Evolutionary conservation across 495 filamentous ascomycete species (phyloP).

Genomic region (Penicillium fimorum): DNA sequence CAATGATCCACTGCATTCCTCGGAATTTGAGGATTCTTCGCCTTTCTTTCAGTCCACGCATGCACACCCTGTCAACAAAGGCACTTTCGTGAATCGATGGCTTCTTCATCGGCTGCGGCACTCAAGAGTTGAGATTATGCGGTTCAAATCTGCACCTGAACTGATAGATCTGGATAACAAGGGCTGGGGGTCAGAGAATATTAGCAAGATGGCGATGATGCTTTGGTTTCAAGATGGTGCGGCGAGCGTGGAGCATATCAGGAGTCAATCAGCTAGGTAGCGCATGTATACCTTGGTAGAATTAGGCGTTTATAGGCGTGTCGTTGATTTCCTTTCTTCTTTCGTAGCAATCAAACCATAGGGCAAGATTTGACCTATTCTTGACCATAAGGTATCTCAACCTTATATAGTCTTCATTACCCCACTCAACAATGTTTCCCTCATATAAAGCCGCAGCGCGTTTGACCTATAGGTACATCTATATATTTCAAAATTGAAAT

Average conservation of each 20-base stretch:
- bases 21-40: conserved; percentile 14
- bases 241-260: not conserved
- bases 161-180: conserved; percentile 18
- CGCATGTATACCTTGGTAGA: not conserved
- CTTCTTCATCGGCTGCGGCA: conserved; percentile 32
- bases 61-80: conserved; percentile 7
- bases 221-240: conserved; percentile 29
- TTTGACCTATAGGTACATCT: too few relatives aligned
- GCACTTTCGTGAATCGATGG: conserved; percentile 32
- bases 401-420: too few relatives aligned
- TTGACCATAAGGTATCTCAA: too few relatives aligned
- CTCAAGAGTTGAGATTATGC: conserved; percentile 29
- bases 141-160: conserved; percentile 24
- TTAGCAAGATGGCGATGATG: conserved; percentile 28
- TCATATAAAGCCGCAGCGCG: too few relatives aligned
- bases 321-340: not conserved
- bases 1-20: conserved; percentile 17
- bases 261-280: not conserved
- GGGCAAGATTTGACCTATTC: too few relatives aligned
- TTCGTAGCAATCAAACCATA: not conserved
- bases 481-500: too few relatives aligned
- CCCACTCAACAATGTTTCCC: too few relatives aligned
- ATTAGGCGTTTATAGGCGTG: not conserved
- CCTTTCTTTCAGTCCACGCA: conserved; percentile 19
- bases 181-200: conserved; percentile 22